A percentile compares a stretch with the other conserved stretches of the same genome.
phyloP scores from a whole-genome alignment of 2,329 filamentous ascomycete genomes.

The Neurospora sp. region DNA sequence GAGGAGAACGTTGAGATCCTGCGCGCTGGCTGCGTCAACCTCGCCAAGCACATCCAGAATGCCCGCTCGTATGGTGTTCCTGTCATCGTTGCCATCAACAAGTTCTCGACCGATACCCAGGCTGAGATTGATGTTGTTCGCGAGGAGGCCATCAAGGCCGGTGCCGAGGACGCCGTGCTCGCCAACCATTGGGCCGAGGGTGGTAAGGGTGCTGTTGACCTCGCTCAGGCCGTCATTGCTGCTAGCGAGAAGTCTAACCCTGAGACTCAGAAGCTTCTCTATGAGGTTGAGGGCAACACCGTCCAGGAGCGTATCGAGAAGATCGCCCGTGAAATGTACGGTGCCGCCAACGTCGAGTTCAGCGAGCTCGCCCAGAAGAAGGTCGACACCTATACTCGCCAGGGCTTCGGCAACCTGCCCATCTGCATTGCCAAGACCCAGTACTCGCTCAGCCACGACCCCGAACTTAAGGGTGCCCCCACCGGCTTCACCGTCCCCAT shows the following conservation, averaged over 20 bases:
- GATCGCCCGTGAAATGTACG: slow-evolving; percentile 91
- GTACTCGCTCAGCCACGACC: slow-evolving; percentile 90
- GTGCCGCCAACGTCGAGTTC: slow-evolving; percentile 80
- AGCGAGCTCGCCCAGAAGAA: slow-evolving; percentile 92
- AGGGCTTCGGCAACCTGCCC: slow-evolving; percentile 85
- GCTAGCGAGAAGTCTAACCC: slow-evolving; percentile 60
- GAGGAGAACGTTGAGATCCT: slow-evolving; percentile 91
- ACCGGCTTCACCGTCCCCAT: slow-evolving; percentile 92
- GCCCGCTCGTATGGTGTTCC: slow-evolving; percentile 83
- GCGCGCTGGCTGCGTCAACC: slow-evolving; percentile 81
- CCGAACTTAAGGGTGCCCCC: slow-evolving; percentile 87
- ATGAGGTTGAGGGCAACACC: slow-evolving; percentile 59
- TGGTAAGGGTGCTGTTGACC: slow-evolving; percentile 77
- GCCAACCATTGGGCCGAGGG: slow-evolving; percentile 97
- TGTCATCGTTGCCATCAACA: slow-evolving; percentile 95
- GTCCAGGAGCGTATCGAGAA: slow-evolving; percentile 81
- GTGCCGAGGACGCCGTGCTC: slow-evolving; percentile 85
- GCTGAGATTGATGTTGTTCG: slow-evolving; percentile 83
- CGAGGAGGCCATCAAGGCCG: slow-evolving; percentile 83
- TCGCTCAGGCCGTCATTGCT: slow-evolving; percentile 77
- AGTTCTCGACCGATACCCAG: slow-evolving; percentile 86
- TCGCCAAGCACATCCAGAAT: slow-evolving; percentile 91
- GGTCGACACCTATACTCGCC: slow-evolving; percentile 85
- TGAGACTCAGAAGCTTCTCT: slow-evolving; percentile 81
- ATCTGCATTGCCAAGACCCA: slow-evolving; percentile 98